Base-by-base conservation (phyloP, 352 stramenopile genomes). In the Pseudoperonospora humuli region DNA sequence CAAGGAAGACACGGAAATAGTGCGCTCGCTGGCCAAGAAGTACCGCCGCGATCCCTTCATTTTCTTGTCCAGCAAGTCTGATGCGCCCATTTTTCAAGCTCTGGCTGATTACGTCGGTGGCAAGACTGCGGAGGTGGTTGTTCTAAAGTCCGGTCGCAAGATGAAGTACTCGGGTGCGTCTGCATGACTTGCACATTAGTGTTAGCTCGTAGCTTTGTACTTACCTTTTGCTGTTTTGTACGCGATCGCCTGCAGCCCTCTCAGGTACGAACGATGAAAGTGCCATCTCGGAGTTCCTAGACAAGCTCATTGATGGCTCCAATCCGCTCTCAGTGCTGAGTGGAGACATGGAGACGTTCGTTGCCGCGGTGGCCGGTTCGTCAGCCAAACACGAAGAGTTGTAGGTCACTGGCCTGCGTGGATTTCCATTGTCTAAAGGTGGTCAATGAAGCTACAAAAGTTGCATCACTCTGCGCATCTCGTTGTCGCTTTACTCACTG, bases 11-110 rank as follows among this genome's bases (percentile, higher is more conserved):
- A 45, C 34, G 5, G 39, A 60, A 13, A 20, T 65, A 35, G 53
- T 79, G 27, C 75, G 74, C 13, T 50, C 70, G n/a, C 54, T 86
- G 18, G 79, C 79, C 9, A 88, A 88, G 57, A 70, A 70, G n/a
- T 88, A 87, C 56, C 75, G 78, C 14, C 78, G 79, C 26, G 26
- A 39, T 13, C 34, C 76, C 25, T 79, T 91, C 41, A 57, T 45
- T 5, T 88, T 91, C 45, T 50, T 84, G 20, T 65, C 57, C 1
- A 59, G 69, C 34, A 57, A 57, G 18, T 39, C 48, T n/a, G 58
- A 65, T 13, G 53, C 51, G 1, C 21, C 37, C n/a, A 36, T 60
- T 6, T 83, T 84, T 39, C 35, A 59, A 45, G 55, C 65, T 19
- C 45, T 86, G 23, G 50, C 38, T 24, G 49, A 40, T 8, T 77